Evolutionary conservation across 371 early-diverging fungal species (phyloP).

Genomic region (Syncephalastrum monosporum): DNA sequence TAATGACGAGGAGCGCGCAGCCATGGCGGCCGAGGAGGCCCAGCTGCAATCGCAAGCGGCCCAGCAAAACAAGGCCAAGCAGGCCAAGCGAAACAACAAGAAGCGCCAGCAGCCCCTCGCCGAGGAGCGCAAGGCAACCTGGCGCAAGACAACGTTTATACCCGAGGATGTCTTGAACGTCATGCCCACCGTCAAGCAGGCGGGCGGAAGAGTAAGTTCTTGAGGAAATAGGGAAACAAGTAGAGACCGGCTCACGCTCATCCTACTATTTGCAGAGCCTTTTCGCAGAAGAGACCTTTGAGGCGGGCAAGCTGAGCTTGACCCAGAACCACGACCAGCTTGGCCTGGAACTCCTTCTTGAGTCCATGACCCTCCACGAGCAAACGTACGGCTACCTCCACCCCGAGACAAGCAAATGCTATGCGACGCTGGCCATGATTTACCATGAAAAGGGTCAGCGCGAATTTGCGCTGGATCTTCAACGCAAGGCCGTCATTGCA

Average conservation of each 20-base stretch:
- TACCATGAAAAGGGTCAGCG: slow-evolving; percentile 79
- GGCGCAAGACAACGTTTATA: slow-evolving; percentile 56
- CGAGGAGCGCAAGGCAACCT: slow-evolving; percentile 16
- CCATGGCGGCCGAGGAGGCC: slow-evolving; percentile 39
- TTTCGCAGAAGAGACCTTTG: slow-evolving; percentile 88
- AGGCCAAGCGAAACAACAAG: slow-evolving; percentile 38
- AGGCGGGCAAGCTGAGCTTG: slow-evolving; percentile 81
- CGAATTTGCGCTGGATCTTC: slow-evolving; percentile 74
- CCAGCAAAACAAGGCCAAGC: slow-evolving; percentile 44
- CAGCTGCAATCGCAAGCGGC: slow-evolving; percentile 22
- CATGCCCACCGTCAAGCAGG: slow-evolving; percentile 82
- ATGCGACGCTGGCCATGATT: slow-evolving; percentile 84
- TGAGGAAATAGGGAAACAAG: not conserved
- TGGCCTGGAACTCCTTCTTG: slow-evolving; percentile 80
- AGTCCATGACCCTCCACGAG: slow-evolving; percentile 86
- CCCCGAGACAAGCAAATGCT: slow-evolving; percentile 84
- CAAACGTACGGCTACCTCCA: slow-evolving; percentile 91
- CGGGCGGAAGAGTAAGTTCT: slow-evolving; percentile 45
- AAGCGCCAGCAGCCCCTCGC: slow-evolving; percentile 6
- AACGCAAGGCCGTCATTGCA: slow-evolving; percentile 85
- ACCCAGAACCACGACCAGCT: slow-evolving; percentile 77
- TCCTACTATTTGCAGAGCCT: slow-evolving; percentile 39
- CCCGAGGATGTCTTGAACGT: slow-evolving; percentile 79
- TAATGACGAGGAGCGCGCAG: slow-evolving; percentile 42
- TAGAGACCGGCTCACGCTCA: not conserved